Evolutionary conservation across 2,329 filamentous ascomycete species (phyloP), one percentile per base, ranked within the genome.

Genomic region (Epichloe elymi): DNA sequence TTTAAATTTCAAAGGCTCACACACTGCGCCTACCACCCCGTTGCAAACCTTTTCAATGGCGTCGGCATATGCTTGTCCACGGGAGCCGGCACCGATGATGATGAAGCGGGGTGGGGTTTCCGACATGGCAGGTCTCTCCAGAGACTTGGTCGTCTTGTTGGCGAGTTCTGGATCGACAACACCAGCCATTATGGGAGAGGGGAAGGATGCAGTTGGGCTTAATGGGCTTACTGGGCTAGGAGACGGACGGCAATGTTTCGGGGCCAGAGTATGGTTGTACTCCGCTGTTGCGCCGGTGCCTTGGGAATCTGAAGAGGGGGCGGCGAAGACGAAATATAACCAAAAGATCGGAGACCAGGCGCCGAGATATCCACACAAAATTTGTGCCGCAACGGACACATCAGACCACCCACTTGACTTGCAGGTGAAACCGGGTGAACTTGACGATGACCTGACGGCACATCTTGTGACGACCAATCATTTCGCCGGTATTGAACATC

Each of bases 31-130:
- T 53, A 97, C 79, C 35, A 83, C 63, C 5, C 84, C 87, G 56
- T 81, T 77, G 53, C 79, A 83, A 17, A 79, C 79, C 15, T 74
- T 71, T n/a, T 70, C 66, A 8, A 88, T 81, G 49, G 83, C 83
- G 53, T 74, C 73, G 35, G 84, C 86, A 63, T 94, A 95, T 33
- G 80, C 78, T 48, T 78, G 75, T 14, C 89, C 89, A 37, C 89
- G 82, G 46, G 85, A 87, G 36, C 89, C 88, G 7, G 87, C 88
- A 19, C 89, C 89, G 58, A 95, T 83, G 60, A 95, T 78, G 51
- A 94, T 74, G 60, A 94, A 80, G 48, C 83, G 80, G 3, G 82
- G 79, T 23, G 79, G 75, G 35, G 63, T 68, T 5, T 66, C 62
- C 3, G 77, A 76, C 63, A 70, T 66, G 42, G 68, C 62, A 8